A percentile compares a stretch with the other conserved stretches of the same genome.
Conservation (phyloP, 1,139 yeast species). For the Debaryomyces nepalensis region DNA sequence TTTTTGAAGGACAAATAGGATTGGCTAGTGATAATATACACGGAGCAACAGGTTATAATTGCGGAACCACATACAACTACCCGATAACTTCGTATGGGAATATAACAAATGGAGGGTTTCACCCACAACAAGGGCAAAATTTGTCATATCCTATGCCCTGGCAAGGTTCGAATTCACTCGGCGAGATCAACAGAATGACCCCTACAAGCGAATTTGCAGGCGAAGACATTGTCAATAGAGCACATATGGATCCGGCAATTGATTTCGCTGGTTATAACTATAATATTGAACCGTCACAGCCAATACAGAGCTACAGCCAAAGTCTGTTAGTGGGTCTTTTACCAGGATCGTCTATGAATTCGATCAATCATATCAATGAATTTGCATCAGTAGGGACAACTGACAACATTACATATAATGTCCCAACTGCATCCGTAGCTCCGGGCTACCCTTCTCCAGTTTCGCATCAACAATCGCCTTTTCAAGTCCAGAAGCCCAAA, state of each 20-base stretch:
- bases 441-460: conserved; percentile 5
- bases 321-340: background rate
- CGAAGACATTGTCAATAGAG: background rate
- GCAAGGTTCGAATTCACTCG: background rate
- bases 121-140: background rate
- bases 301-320: background rate
- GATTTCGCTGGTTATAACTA: background rate
- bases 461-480: conserved; percentile 6
- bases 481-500: background rate
- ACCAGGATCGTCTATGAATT: background rate
- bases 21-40: background rate
- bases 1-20: conserved; percentile 1
- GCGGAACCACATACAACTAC: background rate
- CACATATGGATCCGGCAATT: background rate
- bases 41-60: background rate
- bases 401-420: background rate
- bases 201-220: background rate
- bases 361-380: background rate
- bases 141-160: conserved; percentile 1
- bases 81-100: no score
- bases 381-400: background rate
- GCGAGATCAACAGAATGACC: background rate
- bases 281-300: background rate
- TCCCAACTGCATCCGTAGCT: background rate
- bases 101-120: no score